phyloP scores from a whole-genome alignment of 768 basidiomycete genomes.

The Galerina marginata region DNA sequence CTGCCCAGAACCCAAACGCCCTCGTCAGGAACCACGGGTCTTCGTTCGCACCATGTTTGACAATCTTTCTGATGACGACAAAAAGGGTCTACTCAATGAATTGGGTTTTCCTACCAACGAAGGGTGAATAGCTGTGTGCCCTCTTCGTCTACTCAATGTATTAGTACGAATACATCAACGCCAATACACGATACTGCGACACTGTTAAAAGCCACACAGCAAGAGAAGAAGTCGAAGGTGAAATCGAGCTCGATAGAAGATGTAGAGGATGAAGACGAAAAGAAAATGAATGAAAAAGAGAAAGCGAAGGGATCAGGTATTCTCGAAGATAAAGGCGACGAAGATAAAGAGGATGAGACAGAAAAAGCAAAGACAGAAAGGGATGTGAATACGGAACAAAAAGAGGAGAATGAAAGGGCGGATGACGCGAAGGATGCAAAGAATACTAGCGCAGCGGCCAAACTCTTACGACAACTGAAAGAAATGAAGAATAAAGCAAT shows the following conservation, averaged over 20 bases:
- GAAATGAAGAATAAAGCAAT: neutral
- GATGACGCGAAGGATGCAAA: too few species aligned
- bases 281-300: too few species aligned
- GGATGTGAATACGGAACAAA: too few species aligned
- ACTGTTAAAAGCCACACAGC: neutral
- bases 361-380: too few species aligned
- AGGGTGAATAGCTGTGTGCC: slow-evolving; percentile 1
- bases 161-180: neutral
- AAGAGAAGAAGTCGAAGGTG: neutral
- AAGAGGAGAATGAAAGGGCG: too few species aligned
- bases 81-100: neutral
- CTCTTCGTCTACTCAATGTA: slow-evolving; percentile 2
- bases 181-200: neutral
- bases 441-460: too few species aligned
- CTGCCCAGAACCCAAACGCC: neutral
- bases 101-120: neutral
- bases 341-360: too few species aligned
- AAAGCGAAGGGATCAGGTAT: too few species aligned
- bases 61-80: neutral
- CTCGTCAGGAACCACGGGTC: neutral
- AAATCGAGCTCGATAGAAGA: neutral
- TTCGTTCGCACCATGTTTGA: neutral
- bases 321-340: too few species aligned
- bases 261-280: neutral
- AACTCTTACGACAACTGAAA: neutral